phyloP scores from a whole-genome alignment of 1,284 basidiomycete species.

The Apiotrichum gracile region DNA sequence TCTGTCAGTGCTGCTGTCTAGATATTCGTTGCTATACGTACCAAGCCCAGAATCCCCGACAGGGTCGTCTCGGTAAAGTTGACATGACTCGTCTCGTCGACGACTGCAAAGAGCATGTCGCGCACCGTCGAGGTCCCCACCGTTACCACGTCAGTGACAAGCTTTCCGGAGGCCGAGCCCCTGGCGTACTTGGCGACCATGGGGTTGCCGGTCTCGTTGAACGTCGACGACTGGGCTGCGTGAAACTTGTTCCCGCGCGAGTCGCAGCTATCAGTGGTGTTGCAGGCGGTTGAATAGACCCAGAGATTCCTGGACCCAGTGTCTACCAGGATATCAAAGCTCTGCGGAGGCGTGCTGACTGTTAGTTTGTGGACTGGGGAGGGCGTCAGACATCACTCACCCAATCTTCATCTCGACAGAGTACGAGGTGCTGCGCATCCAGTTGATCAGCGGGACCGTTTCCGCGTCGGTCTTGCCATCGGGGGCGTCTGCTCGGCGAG shows the following conservation, averaged over 20 bases:
- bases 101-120: not conserved
- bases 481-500: not conserved
- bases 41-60: constrained; percentile 1
- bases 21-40: not conserved
- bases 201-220: not conserved
- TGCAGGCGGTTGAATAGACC: no score
- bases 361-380: no score
- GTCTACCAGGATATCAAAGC: not conserved
- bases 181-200: not conserved
- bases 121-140: not conserved
- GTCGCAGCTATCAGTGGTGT: no score
- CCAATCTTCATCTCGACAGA: not conserved
- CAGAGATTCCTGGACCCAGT: not conserved
- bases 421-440: not conserved
- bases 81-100: no score
- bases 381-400: not conserved
- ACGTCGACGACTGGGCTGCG: no score
- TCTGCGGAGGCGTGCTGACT: not conserved
- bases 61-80: not conserved
- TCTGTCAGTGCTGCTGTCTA: not conserved
- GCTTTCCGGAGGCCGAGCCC: not conserved
- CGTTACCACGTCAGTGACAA: not conserved
- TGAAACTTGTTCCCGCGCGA: no score
- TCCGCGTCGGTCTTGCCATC: not conserved
- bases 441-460: not conserved